These are phyloP conservation scores for Leishmania tropica DNA, from an alignment of 208 protist genomes.

Conservation along the genomic window DNA sequence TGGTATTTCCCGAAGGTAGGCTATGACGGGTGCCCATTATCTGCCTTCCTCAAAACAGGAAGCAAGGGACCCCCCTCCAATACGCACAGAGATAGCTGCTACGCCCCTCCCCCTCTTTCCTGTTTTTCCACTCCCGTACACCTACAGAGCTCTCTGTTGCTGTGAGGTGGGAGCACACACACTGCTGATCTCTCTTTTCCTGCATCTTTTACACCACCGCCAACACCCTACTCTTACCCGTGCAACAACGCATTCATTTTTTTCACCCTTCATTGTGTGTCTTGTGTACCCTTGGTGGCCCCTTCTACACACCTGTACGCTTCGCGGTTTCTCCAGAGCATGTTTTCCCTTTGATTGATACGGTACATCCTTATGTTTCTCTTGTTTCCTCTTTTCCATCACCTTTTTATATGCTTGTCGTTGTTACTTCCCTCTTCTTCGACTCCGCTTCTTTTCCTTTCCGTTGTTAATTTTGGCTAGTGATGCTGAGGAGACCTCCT, in stretches of 20 bases:
- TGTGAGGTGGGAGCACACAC: neutral
- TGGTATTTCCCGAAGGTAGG: neutral
- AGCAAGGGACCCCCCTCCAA: neutral
- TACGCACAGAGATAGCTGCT: neutral
- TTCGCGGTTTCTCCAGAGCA: constrained; percentile 2
- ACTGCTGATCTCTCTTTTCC: neutral
- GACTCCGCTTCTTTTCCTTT: constrained; percentile 12
- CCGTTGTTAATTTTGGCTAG: neutral
- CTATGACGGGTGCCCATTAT: neutral
- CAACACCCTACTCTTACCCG: neutral
- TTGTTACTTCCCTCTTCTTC: neutral
- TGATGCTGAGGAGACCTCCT: neutral
- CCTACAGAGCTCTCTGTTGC: neutral
- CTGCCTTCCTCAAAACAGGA: neutral
- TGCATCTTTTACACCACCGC: neutral
- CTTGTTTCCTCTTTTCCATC: neutral
- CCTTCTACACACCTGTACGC: neutral
- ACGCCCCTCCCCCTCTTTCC: neutral
- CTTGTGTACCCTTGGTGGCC: neutral
- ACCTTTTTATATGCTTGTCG: neutral
- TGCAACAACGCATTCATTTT: constrained; percentile 6
- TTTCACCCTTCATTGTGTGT: constrained; percentile 12
- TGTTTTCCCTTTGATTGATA: neutral
- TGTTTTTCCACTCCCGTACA: neutral
- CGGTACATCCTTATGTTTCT: constrained; percentile 4